Evolutionary conservation across 306 rosid genomes (phyloP).

Genomic region (Parietaria judaica): DNA sequence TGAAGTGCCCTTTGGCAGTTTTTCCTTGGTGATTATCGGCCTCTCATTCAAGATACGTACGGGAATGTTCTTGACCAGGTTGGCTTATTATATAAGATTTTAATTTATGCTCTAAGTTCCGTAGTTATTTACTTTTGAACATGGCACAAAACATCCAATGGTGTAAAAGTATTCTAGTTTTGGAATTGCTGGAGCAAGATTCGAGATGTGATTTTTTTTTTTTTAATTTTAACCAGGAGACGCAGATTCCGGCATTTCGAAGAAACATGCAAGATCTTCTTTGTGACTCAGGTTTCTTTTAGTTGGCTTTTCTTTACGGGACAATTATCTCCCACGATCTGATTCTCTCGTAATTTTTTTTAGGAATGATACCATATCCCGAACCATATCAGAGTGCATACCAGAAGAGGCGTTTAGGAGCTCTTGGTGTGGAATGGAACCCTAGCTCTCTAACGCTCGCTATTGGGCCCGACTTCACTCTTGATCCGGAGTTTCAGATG

Average conservation of each 20-base stretch:
- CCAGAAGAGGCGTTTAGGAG: slow-evolving; percentile 84
- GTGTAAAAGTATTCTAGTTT: no score
- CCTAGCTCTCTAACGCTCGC: slow-evolving; percentile 75
- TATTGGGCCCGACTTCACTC: slow-evolving; percentile 87
- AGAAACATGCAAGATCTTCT: slow-evolving; percentile 92
- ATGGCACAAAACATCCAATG: no score
- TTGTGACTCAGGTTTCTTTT: slow-evolving; percentile 77
- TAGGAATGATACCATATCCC: slow-evolving; percentile 91
- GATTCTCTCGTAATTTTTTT: slow-evolving; percentile 30
- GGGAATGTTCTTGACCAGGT: slow-evolving; percentile 96
- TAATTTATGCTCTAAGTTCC: no score
- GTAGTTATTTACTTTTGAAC: no score
- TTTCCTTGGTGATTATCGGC: slow-evolving; percentile 98
- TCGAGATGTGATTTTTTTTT: not conserved
- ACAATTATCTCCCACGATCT: not conserved
- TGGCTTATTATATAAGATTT: slow-evolving; percentile 20
- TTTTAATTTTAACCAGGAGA: slow-evolving; percentile 58
- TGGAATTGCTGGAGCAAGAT: not conserved
- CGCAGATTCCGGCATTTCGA: slow-evolving; percentile 75
- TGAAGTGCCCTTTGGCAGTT: slow-evolving; percentile 45
- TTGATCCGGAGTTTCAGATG: slow-evolving; percentile 83
- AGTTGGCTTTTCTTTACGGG: not conserved
- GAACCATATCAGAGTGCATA: slow-evolving; percentile 94
- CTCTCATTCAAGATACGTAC: slow-evolving; percentile 72
- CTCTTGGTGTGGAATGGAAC: slow-evolving; percentile 86